Base-by-base conservation (phyloP, 2,329 filamentous ascomycete species). In the Neurospora sp. region DNA sequence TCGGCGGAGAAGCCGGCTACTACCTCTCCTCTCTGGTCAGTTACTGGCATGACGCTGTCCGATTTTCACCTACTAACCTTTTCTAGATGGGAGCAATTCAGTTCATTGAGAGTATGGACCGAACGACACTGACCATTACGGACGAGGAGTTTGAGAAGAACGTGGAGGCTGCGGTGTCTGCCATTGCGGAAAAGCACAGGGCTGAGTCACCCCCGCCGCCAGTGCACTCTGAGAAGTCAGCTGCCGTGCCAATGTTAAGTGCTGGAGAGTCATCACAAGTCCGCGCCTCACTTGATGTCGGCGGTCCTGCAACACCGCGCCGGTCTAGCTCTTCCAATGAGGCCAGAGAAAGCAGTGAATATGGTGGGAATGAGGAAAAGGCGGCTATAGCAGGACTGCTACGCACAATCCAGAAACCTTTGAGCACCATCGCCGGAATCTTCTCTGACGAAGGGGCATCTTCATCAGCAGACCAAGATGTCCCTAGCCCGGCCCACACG, bases 1-100 rank as follows among this genome's bases (percentile, higher is more conserved):
- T 99, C 1, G 92, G 92, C 33, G 96, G 96, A n/a, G 96, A 99
- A 83, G 95, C 96, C 15, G 96, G 96, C 13, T 99, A 99, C 81
- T 99, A 99, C 80, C 87, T 99, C 69, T 98, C 95, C 39, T 98
- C 96, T 8, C 82, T 99, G 75, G 91, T 93, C 82, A 77, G 76
- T 72, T 23, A 10, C 28, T 62, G 28, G 52, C 52, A 62, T 33
- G 15, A 62, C 11, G 10, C 28, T 43, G 6, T 43, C 36, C 11
- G n/a, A 9, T 39, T 4, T 11, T n/a, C 11, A 9, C 8, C n/a
- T 15, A n/a, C 8, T 52, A 13, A 6, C 36, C 40, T 23, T 39
- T 42, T 79, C 74, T 71, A 91, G 86, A 92, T 95, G 90, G 96
- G 96, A 68, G 96, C 93, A 46, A 91, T 99, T 67, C 93, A 97